Conservation (phyloP, 106 monocot species). For the Dioscorea alata region DNA sequence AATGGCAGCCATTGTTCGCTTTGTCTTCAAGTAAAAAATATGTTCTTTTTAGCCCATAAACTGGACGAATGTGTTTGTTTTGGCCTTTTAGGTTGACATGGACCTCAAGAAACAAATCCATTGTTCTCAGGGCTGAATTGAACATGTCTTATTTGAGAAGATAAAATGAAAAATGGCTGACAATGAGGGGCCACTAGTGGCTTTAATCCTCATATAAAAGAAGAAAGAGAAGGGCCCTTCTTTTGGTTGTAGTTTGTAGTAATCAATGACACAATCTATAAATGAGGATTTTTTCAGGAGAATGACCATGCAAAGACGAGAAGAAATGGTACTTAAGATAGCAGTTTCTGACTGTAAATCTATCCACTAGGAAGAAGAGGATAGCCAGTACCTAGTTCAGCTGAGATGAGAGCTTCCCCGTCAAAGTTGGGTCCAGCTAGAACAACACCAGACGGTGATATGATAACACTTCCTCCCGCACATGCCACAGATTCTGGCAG, state of each 20-base stretch:
- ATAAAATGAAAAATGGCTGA: too few species aligned
- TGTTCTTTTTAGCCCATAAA: too few species aligned
- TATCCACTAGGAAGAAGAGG: not conserved
- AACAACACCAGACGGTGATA: conserved; percentile 77
- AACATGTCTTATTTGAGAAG: too few species aligned
- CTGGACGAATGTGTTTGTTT: too few species aligned
- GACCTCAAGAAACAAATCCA: too few species aligned
- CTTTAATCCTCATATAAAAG: too few species aligned
- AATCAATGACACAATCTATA: not conserved
- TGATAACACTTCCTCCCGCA: conserved; percentile 88
- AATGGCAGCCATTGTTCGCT: too few species aligned
- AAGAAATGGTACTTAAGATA: not conserved
- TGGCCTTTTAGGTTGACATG: too few species aligned
- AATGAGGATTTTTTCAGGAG: not conserved
- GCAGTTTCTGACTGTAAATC: too few species aligned
- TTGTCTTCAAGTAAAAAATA: too few species aligned
- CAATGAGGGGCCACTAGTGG: too few species aligned
- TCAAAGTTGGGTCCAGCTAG: conserved; percentile 90
- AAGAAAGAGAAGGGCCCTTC: not conserved
- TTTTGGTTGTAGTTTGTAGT: not conserved
- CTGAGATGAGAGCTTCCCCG: conserved; percentile 80
- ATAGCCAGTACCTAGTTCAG: conserved; percentile 55
- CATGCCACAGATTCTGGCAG: conserved; percentile 76
- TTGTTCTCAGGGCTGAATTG: too few species aligned
- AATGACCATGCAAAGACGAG: not conserved